Conservation (phyloP, 2,329 filamentous ascomycete genomes). For the Macroventuria anomochaeta region DNA sequence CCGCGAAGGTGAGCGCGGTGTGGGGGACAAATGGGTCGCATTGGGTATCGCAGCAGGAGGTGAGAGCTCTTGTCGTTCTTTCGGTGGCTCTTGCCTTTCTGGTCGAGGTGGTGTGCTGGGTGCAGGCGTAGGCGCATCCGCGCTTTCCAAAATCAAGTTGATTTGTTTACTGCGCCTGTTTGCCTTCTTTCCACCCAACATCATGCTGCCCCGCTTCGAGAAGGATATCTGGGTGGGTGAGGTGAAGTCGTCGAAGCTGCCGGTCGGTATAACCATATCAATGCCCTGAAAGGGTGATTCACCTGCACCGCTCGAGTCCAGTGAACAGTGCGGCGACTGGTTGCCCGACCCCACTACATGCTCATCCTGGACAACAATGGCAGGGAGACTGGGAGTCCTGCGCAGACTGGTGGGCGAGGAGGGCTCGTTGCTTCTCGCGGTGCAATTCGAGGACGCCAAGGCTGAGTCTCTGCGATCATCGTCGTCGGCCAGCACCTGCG, state of each 20-base stretch:
- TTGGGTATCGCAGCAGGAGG: conserved; percentile 37
- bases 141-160: conserved; percentile 29
- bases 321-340: conserved; percentile 20
- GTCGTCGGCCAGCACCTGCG: conserved; percentile 36
- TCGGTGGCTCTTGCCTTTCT: conserved; percentile 22
- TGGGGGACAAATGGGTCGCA: conserved; percentile 34
- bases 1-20: conserved; percentile 48
- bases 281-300: conserved; percentile 54
- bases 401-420: conserved; percentile 41
- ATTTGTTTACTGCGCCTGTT: conserved; percentile 45
- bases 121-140: conserved; percentile 22
- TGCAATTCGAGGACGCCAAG: conserved; percentile 47
- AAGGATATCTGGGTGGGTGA: conserved; percentile 62
- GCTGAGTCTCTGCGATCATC: conserved; percentile 51
- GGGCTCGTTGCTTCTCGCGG: conserved; percentile 40
- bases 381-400: conserved; percentile 52
- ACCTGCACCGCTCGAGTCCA: conserved; percentile 16
- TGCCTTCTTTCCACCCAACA: conserved; percentile 61
- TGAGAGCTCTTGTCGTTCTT: conserved; percentile 26
- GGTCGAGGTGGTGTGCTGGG: conserved; percentile 7
- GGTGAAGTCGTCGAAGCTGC: conserved; percentile 60
- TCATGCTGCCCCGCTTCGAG: conserved; percentile 66
- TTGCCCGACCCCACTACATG: conserved; percentile 20
- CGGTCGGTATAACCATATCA: conserved; percentile 62
- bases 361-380: conserved; percentile 55